Percentiles rank a stretch among this genome's conserved stretches.
phyloP scores from a whole-genome alignment of 2,329 filamentous ascomycete genomes.

The Ceratocystis variospora region DNA sequence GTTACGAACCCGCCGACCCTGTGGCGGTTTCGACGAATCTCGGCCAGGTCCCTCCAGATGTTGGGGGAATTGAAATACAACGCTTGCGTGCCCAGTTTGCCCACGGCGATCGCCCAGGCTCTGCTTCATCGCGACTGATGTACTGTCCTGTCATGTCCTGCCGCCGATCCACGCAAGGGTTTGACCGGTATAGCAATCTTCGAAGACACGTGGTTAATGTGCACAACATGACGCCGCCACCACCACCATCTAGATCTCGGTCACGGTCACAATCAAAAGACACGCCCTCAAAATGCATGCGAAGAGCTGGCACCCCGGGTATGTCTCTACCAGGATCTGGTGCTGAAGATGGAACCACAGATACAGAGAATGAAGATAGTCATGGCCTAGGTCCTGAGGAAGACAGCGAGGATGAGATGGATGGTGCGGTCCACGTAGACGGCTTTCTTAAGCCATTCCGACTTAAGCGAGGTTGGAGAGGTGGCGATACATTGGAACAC shows the following conservation, averaged over 20 bases:
- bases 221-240: constrained; percentile 24
- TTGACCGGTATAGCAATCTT: constrained; percentile 28
- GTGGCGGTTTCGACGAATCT: constrained; percentile 21
- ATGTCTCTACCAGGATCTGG: not conserved
- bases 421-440: constrained; percentile 53
- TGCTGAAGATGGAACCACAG: constrained; percentile 1
- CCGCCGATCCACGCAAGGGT: constrained; percentile 28
- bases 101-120: not conserved
- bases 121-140: constrained; percentile 21
- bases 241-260: constrained; percentile 2
- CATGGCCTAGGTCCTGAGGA: constrained; percentile 23
- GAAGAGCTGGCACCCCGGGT: constrained; percentile 6
- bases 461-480: constrained; percentile 36
- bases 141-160: constrained; percentile 30
- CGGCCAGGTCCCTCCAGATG: constrained; percentile 22
- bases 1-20: constrained; percentile 19
- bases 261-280: constrained; percentile 26
- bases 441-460: constrained; percentile 49
- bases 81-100: not conserved
- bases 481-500: constrained; percentile 20
- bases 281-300: constrained; percentile 26
- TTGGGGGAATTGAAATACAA: not conserved
- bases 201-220: constrained; percentile 29
- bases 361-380: constrained; percentile 16
- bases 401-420: constrained; percentile 39